Evolutionary conservation across 306 rosid genomes (phyloP).

Genomic region (Glycine soja): DNA sequence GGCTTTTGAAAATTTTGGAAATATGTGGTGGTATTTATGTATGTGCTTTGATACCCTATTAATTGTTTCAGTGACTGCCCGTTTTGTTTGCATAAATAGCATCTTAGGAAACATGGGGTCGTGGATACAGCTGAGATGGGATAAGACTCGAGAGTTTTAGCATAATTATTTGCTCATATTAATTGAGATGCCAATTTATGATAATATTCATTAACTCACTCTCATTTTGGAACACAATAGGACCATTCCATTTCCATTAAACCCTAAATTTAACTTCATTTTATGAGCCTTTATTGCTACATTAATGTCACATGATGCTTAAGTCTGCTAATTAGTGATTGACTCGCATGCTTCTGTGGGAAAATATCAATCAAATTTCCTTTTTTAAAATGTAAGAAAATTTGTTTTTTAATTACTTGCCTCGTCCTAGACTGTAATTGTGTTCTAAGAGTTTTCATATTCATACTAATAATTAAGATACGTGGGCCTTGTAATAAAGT

Average conservation of each 20-base stretch:
- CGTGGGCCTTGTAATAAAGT: conserved; percentile 26
- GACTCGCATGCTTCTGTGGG: conserved; percentile 42
- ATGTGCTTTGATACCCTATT: conserved; percentile 21
- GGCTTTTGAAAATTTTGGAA: conserved; percentile 35
- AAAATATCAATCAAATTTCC: conserved; percentile 14
- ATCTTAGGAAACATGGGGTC: conserved; percentile 43
- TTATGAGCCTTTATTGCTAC: conserved; percentile 33
- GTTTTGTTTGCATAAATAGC: conserved; percentile 50
- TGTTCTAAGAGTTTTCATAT: background rate
- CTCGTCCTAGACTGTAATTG: conserved; percentile 33
- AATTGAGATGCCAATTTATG: conserved; percentile 29
- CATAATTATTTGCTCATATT: conserved; percentile 5
- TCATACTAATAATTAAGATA: conserved; percentile 12
- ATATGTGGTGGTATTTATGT: conserved; percentile 36
- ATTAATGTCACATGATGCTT: conserved; percentile 33
- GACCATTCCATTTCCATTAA: conserved; percentile 45
- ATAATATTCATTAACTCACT: conserved; percentile 48
- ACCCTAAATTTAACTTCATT: conserved; percentile 6
- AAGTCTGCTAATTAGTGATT: conserved; percentile 33
- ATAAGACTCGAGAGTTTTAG: conserved; percentile 41
- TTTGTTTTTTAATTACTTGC: conserved; percentile 29
- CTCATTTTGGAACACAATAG: conserved; percentile 46
- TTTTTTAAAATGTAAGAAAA: conserved; percentile 20
- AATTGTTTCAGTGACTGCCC: conserved; percentile 42
- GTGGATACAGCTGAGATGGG: conserved; percentile 46